Conservation (phyloP, 352 stramenopile genomes). For the Albugo laibachii region DNA sequence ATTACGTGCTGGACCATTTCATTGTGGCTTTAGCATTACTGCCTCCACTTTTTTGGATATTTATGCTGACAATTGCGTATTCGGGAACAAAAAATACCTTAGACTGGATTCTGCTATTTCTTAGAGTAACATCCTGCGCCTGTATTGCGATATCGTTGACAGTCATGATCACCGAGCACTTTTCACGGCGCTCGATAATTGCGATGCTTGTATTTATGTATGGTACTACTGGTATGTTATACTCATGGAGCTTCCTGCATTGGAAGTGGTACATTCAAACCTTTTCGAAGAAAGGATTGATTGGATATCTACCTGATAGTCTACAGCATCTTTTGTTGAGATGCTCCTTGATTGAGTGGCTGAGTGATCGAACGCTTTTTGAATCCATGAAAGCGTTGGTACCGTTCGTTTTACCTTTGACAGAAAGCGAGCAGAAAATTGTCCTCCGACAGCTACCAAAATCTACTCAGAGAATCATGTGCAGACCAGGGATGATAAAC, state of each 20-base stretch:
- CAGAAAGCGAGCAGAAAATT: slow-evolving; percentile 34
- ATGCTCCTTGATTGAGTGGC: slow-evolving; percentile 64
- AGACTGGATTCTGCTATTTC: no score
- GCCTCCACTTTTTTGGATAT: no score
- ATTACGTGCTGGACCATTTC: no score
- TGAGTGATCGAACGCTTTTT: slow-evolving; percentile 52
- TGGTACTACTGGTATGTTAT: slow-evolving; percentile 33
- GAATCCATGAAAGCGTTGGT: slow-evolving; percentile 49
- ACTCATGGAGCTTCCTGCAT: slow-evolving; percentile 56
- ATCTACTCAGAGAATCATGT: slow-evolving; percentile 49
- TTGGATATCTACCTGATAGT: slow-evolving; percentile 34
- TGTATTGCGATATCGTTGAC: slow-evolving; percentile 18
- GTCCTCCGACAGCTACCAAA: slow-evolving; percentile 48
- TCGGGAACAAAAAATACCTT: no score
- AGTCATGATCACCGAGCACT: slow-evolving; percentile 55
- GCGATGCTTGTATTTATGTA: slow-evolving; percentile 44
- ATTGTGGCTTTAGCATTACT: no score
- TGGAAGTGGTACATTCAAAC: slow-evolving; percentile 66
- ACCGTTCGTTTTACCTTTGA: slow-evolving; percentile 56
- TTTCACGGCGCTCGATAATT: slow-evolving; percentile 51
- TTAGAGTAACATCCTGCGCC: no score
- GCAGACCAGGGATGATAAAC: slow-evolving; percentile 37
- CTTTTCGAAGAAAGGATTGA: slow-evolving; percentile 23
- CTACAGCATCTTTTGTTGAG: slow-evolving; percentile 40
- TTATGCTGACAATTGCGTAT: no score